Evolutionary conservation across 2,329 filamentous ascomycete genomes (phyloP).

Genomic region (Graphilbum ipis-grandicollis): DNA sequence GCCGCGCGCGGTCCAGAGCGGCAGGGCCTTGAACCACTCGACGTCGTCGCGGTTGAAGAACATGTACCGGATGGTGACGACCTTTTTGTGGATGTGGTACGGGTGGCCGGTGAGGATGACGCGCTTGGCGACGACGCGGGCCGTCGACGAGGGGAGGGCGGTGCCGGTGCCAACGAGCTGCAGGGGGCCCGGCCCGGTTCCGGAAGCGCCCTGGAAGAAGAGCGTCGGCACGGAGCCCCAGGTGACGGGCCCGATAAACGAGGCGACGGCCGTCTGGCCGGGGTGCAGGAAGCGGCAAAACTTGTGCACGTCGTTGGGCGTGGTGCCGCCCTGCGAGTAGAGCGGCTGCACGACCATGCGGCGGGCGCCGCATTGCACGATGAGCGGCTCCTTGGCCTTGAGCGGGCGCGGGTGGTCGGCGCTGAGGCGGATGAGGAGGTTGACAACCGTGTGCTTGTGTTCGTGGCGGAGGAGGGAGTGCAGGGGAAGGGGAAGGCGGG

Average conservation of each 20-base stretch:
- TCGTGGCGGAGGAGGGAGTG: slow-evolving; percentile 88
- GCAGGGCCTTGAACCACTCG: slow-evolving; percentile 92
- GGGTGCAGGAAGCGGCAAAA: slow-evolving; percentile 86
- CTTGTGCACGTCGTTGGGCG: slow-evolving; percentile 94
- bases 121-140: slow-evolving; percentile 78
- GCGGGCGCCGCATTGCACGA: slow-evolving; percentile 80
- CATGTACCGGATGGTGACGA: slow-evolving; percentile 98
- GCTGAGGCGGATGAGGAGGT: slow-evolving; percentile 76
- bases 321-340: slow-evolving; percentile 77
- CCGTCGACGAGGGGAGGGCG: slow-evolving; percentile 57
- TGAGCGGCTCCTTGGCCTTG: slow-evolving; percentile 81
- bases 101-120: slow-evolving; percentile 90
- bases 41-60: slow-evolving; percentile 97
- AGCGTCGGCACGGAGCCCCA: slow-evolving; percentile 87
- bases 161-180: slow-evolving; percentile 77
- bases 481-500: slow-evolving; percentile 47
- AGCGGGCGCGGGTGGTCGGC: slow-evolving; percentile 60
- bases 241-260: slow-evolving; percentile 75
- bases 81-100: slow-evolving; percentile 95
- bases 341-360: slow-evolving; percentile 78
- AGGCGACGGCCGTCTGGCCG: slow-evolving; percentile 73
- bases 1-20: slow-evolving; percentile 83
- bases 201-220: slow-evolving; percentile 45
- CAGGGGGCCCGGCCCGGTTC: slow-evolving; percentile 23
- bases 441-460: slow-evolving; percentile 80